Evolutionary conservation across 2,329 filamentous ascomycete genomes (phyloP), one percentile per base, ranked within the genome.

Genomic region (Epichloe brachyelytri): DNA sequence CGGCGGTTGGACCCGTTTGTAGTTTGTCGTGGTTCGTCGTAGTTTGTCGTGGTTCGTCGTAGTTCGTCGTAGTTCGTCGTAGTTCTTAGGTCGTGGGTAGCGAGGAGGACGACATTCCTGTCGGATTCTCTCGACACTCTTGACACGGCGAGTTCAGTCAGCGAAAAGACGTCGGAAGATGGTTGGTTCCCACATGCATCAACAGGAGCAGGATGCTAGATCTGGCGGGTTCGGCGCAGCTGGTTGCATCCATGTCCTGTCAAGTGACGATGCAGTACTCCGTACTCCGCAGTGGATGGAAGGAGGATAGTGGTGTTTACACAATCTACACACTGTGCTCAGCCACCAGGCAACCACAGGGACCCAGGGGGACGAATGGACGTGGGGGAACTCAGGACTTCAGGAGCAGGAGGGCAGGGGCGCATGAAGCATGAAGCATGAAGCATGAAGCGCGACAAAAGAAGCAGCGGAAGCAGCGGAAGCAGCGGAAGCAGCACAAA

Each of bases 151-250:
- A 30, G 26, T 11, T 30, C 26, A 30, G 26, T 30, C 19, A 43
- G 40, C 40, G 40, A 22, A 43, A 20, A 4, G 26, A 8, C 26
- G 26, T 30, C 26, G 8, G 26, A 4, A 30, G 8, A 30, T 30
- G 10, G 26, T 11, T 11, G 26, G 26, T 11, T 11, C 48, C 39
- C 39, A 33, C 48, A 37, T 33, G 30, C 48, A 49, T 26, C 30
- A 15, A 19, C 17, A 41, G n/a, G 26, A 45, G 34, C 20, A 45
- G 20, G 34, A 44, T 50, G 34, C 34, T 4, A 50, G 48, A 50
- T 50, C 48, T 39, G 48, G 48, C 34, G 48, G 48, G 22, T 11
- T 50, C n/a, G 41, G 34, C 36, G 48, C 48, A 39, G 41, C 48
- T 39, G 12, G 10, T 39, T 45, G 33, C 48, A 38, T 38, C 37